phyloP scores from a whole-genome alignment of 164 flowering plant genomes.

The Magnolia kwangsiensis region DNA sequence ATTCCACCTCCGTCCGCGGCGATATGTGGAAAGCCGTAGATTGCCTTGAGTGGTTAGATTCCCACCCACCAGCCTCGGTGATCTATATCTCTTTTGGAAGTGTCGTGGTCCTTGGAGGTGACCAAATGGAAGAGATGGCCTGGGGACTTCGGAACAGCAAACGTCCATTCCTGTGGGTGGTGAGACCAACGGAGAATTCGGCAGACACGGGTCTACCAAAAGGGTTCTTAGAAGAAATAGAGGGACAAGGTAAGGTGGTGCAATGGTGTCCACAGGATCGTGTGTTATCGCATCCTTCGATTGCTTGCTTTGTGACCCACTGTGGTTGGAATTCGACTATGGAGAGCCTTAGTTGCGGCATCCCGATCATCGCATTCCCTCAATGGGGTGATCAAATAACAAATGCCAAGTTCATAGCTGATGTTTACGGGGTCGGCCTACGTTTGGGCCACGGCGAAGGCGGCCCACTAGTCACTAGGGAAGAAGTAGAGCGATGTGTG shows the following conservation, averaged over 20 bases:
- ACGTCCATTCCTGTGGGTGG: constrained; percentile 52
- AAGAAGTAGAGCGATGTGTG: no score
- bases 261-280: constrained; percentile 59
- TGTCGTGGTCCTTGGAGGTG: constrained; percentile 33
- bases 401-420: constrained; percentile 52
- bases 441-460: constrained; percentile 18
- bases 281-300: constrained; percentile 53
- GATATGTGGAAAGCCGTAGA: constrained; percentile 40
- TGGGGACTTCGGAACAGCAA: constrained; percentile 38
- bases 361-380: constrained; percentile 52
- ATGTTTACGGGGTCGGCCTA: constrained; percentile 43
- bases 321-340: constrained; percentile 76
- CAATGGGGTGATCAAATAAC: constrained; percentile 74
- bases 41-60: constrained; percentile 49
- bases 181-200: constrained; percentile 28
- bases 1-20: constrained; percentile 16
- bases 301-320: constrained; percentile 58
- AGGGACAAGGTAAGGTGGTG: constrained; percentile 50
- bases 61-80: constrained; percentile 38
- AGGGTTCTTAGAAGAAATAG: constrained; percentile 38
- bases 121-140: constrained; percentile 57
- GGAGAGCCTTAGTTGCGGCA: constrained; percentile 48
- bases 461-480: neutral
- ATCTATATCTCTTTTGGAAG: constrained; percentile 65
- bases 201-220: constrained; percentile 30